Conservation (phyloP, 2,329 filamentous ascomycete genomes). For the Didymella exigua region DNA sequence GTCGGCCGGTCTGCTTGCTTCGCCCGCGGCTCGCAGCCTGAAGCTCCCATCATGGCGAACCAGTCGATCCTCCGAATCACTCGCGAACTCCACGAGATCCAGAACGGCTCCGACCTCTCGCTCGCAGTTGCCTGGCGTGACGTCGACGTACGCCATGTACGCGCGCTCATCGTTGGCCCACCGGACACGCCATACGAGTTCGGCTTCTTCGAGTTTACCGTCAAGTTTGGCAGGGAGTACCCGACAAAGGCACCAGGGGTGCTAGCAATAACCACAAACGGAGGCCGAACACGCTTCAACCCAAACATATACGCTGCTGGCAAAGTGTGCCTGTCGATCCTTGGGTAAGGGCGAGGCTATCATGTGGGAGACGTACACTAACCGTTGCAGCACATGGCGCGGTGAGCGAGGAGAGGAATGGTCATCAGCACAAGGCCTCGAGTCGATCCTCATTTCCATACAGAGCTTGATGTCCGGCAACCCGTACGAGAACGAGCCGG, state of each 20-base stretch:
- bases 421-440: conserved; percentile 93
- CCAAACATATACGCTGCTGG: conserved; percentile 93
- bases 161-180: conserved; percentile 87
- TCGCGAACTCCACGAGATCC: conserved; percentile 84
- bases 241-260: conserved; percentile 69
- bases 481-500: conserved; percentile 95
- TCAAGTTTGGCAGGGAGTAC: conserved; percentile 85
- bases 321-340: conserved; percentile 92
- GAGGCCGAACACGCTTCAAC: conserved; percentile 88
- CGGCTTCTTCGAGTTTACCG: conserved; percentile 90
- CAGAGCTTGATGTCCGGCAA: conserved; percentile 94
- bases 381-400: conserved; percentile 76
- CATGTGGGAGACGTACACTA: not conserved
- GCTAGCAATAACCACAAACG: conserved; percentile 81
- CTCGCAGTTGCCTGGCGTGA: conserved; percentile 88
- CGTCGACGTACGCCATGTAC: conserved; percentile 84
- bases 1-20: not conserved
- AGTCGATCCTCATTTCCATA: conserved; percentile 92
- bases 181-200: conserved; percentile 96
- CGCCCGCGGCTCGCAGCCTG: not conserved
- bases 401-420: conserved; percentile 91
- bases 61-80: conserved; percentile 88
- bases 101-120: conserved; percentile 82
- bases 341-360: conserved; percentile 65
- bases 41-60: conserved; percentile 66